Evolutionary conservation across 2,329 filamentous ascomycete genomes (phyloP).

Genomic region (Apiospora sp.): DNA sequence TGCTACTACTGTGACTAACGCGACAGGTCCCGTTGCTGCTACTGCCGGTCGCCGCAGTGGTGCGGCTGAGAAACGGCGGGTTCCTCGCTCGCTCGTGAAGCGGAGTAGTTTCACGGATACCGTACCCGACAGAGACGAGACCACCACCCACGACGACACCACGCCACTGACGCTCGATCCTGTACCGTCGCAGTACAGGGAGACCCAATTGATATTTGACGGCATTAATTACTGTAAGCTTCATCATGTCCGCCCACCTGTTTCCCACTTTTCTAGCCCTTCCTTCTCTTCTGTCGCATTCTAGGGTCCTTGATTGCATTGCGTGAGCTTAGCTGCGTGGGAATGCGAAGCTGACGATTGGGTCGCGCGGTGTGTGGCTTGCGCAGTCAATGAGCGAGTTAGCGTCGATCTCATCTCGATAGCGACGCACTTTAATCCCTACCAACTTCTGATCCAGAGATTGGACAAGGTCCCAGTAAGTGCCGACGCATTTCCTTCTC

Average conservation of each 20-base stretch:
- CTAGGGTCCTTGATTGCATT: background rate
- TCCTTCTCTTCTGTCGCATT: background rate
- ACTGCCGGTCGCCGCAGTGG: background rate
- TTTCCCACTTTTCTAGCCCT: background rate
- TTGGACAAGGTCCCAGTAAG: conserved; percentile 25
- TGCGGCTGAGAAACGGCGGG: conserved; percentile 7
- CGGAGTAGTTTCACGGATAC: conserved; percentile 14
- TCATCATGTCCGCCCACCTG: background rate
- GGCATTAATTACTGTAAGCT: conserved; percentile 27
- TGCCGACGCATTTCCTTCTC: background rate
- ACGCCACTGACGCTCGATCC: background rate
- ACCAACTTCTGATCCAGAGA: conserved; percentile 26
- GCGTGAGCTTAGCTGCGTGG: background rate
- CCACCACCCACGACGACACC: background rate
- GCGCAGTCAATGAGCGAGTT: conserved; percentile 29
- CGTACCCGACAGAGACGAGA: background rate
- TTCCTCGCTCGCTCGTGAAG: conserved; percentile 10
- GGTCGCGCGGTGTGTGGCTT: background rate
- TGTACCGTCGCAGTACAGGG: conserved; percentile 22
- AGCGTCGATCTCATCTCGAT: conserved; percentile 27
- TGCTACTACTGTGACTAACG: background rate
- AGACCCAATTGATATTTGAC: conserved; percentile 27
- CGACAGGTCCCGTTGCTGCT: background rate
- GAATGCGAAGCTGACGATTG: background rate
- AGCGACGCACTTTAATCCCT: conserved; percentile 29